Evolutionary conservation across 371 early-diverging fungal genomes (phyloP), one percentile per base, ranked within the genome.

Genomic region (Nematocida homosporus): DNA sequence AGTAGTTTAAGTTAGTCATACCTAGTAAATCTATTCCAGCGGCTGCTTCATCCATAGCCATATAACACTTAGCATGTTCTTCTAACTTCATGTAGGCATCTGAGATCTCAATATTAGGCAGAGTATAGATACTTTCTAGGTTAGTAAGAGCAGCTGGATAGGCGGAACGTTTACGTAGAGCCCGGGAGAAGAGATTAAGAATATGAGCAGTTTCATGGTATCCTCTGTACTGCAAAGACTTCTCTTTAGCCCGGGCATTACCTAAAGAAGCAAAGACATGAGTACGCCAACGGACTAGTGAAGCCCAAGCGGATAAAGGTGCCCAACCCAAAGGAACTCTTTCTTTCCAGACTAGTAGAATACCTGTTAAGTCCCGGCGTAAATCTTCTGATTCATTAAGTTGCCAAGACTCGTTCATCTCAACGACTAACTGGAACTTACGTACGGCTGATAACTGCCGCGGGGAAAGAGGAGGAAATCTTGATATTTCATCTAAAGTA

Each of bases 131-230:
- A 81, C 91, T 93, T 80, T 90, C 90, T 48, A 96, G 85, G 37
- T 90, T 89, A 56, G 88, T 89, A 67, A 91, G 89, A 79, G 95
- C 94, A 3, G 95, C 95, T 52, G 94, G 92, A 23, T 89, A 87
- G 8, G 95, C 86, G n/a, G 88, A 88, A 75, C 95, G 94, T 76
- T 92, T 91, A 23, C 97, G 87, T 2, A 95, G 93, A n/a, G 94
- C 91, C 65, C 92, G 92, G 0, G 97, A 95, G 82, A 97, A 96
- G n/a, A 94, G 88, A 79, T 97, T 97, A 85, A 94, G 93, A 51
- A 94, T 93, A 95, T 97, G 95, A 0, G 98, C 98, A 25, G 93
- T 94, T 83, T 97, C 97, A 81, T 97, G 95, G 83, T 92, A 94
- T 3, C 97, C 97, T 27, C 94, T 89, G 81, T 91, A 95, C 54